These are phyloP conservation scores for peach (Prunus persica) DNA, from an alignment of 306 rosid species.

Conservation along the genomic window Prunus_persica_NCBIv2 NC_034011.1:26160501-26161000, in stretches of 20 bases:
- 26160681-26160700: conserved; percentile 79
- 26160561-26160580: conserved; percentile 55
- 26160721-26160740: conserved; percentile 21
- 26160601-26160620: conserved; percentile 88
- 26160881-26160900: conserved; percentile 84
- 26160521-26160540: conserved; percentile 11
- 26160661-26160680: conserved; percentile 69
- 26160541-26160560: conserved; percentile 6
- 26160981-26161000: conserved; percentile 68
- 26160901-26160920: conserved; percentile 76
- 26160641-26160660: conserved; percentile 51
- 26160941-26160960: conserved; percentile 93
- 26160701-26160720: conserved; percentile 34
- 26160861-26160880: conserved; percentile 57
- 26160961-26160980: conserved; percentile 77
- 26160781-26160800: conserved; percentile 29
- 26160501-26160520: conserved; percentile 1
- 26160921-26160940: conserved; percentile 62
- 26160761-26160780: conserved; percentile 1
- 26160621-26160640: conserved; percentile 60
- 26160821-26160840: conserved; percentile 68
- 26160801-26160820: conserved; percentile 55
- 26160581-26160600: conserved; percentile 77
- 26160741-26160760: conserved; percentile 4
- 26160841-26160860: conserved; percentile 48